A percentile compares a stretch with the other conserved stretches of the same genome.
Conservation (phyloP, 345 rosid species). For the Arabidopsis suecica region DNA sequence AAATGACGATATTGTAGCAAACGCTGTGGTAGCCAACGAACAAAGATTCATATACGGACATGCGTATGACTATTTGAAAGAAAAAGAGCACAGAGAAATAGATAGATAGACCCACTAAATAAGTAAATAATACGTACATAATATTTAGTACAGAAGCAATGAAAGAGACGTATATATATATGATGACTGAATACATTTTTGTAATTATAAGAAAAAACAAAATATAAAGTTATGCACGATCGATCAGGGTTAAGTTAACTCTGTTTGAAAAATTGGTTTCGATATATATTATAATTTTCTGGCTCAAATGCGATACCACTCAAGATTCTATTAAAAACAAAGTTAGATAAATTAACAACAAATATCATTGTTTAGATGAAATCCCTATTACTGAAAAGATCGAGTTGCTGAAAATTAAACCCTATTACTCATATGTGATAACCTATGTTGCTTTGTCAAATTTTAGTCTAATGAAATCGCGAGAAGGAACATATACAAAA, state of each 20-base stretch:
- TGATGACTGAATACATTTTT: slow-evolving; percentile 14
- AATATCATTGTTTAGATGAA: no score
- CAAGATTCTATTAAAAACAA: no score
- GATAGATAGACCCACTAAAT: slow-evolving; percentile 23
- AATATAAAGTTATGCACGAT: background rate
- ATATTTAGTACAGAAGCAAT: slow-evolving; percentile 13
- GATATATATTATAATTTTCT: no score
- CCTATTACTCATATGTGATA: background rate
- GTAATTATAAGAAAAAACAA: slow-evolving; percentile 7
- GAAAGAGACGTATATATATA: slow-evolving; percentile 41
- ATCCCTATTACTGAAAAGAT: no score
- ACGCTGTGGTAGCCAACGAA: slow-evolving; percentile 13
- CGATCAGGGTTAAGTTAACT: background rate
- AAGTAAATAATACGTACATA: slow-evolving; percentile 9
- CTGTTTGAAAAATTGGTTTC: no score
- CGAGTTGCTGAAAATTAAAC: background rate
- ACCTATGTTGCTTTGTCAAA: background rate
- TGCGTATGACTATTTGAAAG: slow-evolving; percentile 23
- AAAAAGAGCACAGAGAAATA: slow-evolving; percentile 13
- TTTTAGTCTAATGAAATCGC: background rate
- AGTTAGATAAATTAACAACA: no score
- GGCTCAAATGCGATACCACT: no score
- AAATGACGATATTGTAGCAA: background rate
- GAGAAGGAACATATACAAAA: background rate
- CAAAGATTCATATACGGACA: slow-evolving; percentile 11